Percentiles rank a stretch among this genome's conserved stretches.
Conservation (phyloP, 2,329 filamentous ascomycete species). For the Sphaerulina musiva region DNA sequence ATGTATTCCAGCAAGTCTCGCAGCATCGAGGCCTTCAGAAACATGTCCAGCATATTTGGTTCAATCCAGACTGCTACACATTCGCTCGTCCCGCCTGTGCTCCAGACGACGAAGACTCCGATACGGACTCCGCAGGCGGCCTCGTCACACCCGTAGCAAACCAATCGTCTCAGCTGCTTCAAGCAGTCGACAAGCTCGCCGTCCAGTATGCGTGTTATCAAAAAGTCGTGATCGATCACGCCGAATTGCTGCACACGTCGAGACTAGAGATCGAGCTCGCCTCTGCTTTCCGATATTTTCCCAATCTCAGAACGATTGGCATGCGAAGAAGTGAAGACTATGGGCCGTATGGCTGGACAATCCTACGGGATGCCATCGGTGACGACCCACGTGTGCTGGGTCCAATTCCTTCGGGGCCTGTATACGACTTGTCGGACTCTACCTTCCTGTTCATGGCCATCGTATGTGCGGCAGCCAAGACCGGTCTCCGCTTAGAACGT, state of each 20-base stretch:
- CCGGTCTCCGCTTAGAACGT: conserved; percentile 19
- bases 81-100: conserved; percentile 20
- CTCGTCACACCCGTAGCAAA: conserved; percentile 11
- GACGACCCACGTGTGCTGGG: conserved; percentile 29
- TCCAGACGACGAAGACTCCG: conserved; percentile 18
- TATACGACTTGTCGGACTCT: conserved; percentile 19
- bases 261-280: conserved; percentile 18
- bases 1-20: conserved; percentile 22
- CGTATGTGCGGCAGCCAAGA: conserved; percentile 19
- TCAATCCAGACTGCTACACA: conserved; percentile 31
- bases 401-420: conserved; percentile 19
- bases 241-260: conserved; percentile 12
- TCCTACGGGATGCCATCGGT: conserved; percentile 22
- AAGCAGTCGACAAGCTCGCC: conserved; percentile 13
- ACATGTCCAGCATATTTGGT: conserved; percentile 31
- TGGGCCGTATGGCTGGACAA: conserved; percentile 27
- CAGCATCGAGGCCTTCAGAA: conserved; percentile 23
- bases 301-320: conserved; percentile 28
- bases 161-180: not conserved
- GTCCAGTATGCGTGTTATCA: conserved; percentile 19
- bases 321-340: conserved; percentile 31
- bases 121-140: conserved; percentile 16
- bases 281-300: conserved; percentile 18
- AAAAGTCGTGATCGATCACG: conserved; percentile 23
- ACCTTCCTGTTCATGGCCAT: conserved; percentile 27